Evolutionary conservation across 2,329 filamentous ascomycete genomes (phyloP), one percentile per base, ranked within the genome.

Genomic region (Lasiodiplodia citricola): DNA sequence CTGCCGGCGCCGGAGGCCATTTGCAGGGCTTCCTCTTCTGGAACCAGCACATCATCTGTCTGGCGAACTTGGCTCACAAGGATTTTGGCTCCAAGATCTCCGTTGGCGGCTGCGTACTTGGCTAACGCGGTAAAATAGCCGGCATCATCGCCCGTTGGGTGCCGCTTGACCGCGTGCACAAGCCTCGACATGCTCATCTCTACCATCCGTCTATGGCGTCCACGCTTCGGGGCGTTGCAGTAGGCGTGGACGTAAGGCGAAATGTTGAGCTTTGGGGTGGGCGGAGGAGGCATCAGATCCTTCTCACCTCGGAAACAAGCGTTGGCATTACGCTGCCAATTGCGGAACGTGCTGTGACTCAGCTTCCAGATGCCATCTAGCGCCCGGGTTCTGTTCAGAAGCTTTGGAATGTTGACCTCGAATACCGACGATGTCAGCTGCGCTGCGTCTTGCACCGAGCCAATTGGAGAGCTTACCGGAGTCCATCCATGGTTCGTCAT

Each of bases 151-250:
- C 47, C 60, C 14, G 18, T 35, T 2, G 60, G 60, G 14, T 64
- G 60, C 11, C 31, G 47, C 47, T 28, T 18, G 18, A 64, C 21
- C 18, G 60, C 38, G 3, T 52, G 28, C 7, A 64, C 31, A 3
- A 64, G 44, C 47, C 60, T 64, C 4, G 60, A 52, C 60, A 64
- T 52, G n/a, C 31, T 52, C 31, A 52, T 51, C 6, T 64, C 60
- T 3, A 52, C 13, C 60, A 54, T 38, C 6, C 13, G 11, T 14
- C 14, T 50, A 1, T 18, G 28, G 28, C 31, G 31, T 5, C 13
- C 21, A n/a, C 28, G 31, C 31, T 1, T 38, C 11, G 6, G 14
- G 25, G 28, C 13, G 13, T n/a, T 37, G 8, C 47, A 52, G 31
- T 64, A 38, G 28, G 47, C 28, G 6, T 38, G 41, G 10, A 64